Conservation (phyloP, 2,329 filamentous ascomycete genomes). For the Lasiodiplodia hormozganensis region DNA sequence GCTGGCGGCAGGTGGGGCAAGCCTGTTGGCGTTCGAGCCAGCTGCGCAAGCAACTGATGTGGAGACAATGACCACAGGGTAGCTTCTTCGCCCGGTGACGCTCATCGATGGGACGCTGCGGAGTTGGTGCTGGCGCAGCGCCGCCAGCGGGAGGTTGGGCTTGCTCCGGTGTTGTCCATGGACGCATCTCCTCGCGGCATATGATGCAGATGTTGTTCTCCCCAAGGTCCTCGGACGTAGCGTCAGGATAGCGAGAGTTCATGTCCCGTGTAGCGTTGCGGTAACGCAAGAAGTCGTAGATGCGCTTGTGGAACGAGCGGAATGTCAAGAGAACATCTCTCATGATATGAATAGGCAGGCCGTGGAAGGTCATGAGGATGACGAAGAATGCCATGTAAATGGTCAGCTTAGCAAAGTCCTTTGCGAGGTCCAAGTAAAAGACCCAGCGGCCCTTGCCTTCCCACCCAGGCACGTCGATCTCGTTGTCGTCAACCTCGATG, state of each 20-base stretch:
- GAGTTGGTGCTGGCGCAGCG: conserved; percentile 43
- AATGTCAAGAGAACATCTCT: conserved; percentile 94
- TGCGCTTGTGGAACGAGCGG: conserved; percentile 85
- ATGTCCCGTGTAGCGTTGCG: conserved; percentile 92
- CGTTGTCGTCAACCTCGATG: conserved; percentile 87
- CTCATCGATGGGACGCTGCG: conserved; percentile 68
- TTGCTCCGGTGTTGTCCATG: conserved; percentile 66
- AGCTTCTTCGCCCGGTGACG: conserved; percentile 91
- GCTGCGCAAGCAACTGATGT: conserved; percentile 92
- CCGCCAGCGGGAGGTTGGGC: conserved; percentile 42
- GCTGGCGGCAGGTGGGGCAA: conserved; percentile 89
- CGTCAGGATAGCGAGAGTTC: conserved; percentile 89
- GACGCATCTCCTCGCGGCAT: conserved; percentile 92
- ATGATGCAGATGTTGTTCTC: conserved; percentile 97
- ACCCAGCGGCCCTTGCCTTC: conserved; percentile 94
- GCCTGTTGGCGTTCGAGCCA: conserved; percentile 98
- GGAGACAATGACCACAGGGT: conserved; percentile 93
- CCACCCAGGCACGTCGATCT: conserved; percentile 95
- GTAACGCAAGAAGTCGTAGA: conserved; percentile 89
- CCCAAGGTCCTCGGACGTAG: conserved; percentile 81
- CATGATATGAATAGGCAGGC: conserved; percentile 95
- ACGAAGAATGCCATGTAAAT: conserved; percentile 93
- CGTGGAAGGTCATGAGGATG: conserved; percentile 92
- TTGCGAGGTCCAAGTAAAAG: conserved; percentile 83
- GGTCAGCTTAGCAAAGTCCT: conserved; percentile 87